phyloP scores from a whole-genome alignment of 768 basidiomycete species.

The Rhodotorula babjevae region DNA sequence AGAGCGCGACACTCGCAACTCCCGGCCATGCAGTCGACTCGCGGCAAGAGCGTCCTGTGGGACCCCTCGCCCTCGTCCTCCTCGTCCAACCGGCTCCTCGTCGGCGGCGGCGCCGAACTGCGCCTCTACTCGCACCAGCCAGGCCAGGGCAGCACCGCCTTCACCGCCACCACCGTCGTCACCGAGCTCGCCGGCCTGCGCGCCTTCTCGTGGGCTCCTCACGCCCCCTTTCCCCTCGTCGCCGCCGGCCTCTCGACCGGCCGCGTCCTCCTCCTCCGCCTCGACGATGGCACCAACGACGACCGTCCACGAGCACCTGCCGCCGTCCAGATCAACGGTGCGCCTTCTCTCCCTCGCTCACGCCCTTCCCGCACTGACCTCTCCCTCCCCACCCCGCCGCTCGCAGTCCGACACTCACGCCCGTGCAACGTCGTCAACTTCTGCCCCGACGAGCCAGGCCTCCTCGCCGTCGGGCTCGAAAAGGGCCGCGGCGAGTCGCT shows the following conservation, averaged over 20 bases:
- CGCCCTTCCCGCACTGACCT: too few relatives aligned
- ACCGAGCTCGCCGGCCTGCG: conserved; percentile 24
- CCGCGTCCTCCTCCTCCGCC: conserved; percentile 28
- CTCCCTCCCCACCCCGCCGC: too few relatives aligned
- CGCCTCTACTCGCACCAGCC: conserved; percentile 25
- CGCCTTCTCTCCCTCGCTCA: neutral
- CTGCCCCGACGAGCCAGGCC: conserved; percentile 28
- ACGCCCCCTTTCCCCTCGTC: conserved; percentile 19
- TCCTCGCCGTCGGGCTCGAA: conserved; percentile 41
- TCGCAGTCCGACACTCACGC: conserved; percentile 37
- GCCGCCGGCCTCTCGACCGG: conserved; percentile 38
- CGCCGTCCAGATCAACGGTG: conserved; percentile 18
- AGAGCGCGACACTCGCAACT: neutral
- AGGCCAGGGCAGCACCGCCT: neutral
- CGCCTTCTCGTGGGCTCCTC: conserved; percentile 36
- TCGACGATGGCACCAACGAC: neutral
- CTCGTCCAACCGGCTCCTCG: conserved; percentile 2
- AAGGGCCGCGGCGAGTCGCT: conserved; percentile 41
- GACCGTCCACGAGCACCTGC: neutral
- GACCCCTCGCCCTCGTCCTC: neutral
- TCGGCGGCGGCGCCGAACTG: conserved; percentile 24
- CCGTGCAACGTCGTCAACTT: conserved; percentile 41
- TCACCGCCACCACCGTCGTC: conserved; percentile 13
- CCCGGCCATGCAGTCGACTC: neutral
- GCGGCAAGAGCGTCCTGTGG: conserved; percentile 6